Base-by-base conservation (phyloP, 1,284 basidiomycete genomes). In the Cutaneotrichosporon sp. region DNA sequence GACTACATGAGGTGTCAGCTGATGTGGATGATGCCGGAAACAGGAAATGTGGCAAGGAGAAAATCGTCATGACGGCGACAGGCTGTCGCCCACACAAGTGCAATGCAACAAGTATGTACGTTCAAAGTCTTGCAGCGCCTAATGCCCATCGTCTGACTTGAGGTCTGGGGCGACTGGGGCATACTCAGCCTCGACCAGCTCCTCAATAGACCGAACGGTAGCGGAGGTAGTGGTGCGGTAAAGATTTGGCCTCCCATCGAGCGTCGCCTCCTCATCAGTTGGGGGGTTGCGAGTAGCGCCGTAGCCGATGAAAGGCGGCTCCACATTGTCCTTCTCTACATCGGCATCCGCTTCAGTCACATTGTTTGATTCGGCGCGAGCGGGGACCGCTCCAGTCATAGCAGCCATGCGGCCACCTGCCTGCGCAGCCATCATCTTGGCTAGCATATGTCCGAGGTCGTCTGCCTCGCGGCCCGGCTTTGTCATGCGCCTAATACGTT, bases 381-480 rank as follows among this genome's bases (percentile, higher is more conserved):
- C n/a, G n/a, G n/a, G n/a, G n/a, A n/a, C n/a, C n/a, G n/a, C n/a
- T n/a, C n/a, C n/a, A n/a, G n/a, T n/a, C n/a, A n/a, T n/a, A n/a
- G n/a, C n/a, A n/a, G n/a, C n/a, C n/a, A n/a, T n/a, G n/a, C n/a
- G n/a, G n/a, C n/a, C 26, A 14, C 16, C 41, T 3, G 24, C 45
- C 32, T 49, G 39, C 38, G 31, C 39, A 38, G 22, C 22, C 41
- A 44, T 44, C 46, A 48, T 55, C 44, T 57, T 57, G 32, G 59
- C 63, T 26, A 67, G 51, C 58, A 55, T 61, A 44, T 54, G 55
- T 6, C 61, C 63, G n/a, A 67, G 55, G 42, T 59, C 57, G 45
- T 59, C 57, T 8, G 57, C 57, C 14, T 55, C 53, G 7, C 63
- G 54, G 4, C 61, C 63, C n/a, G 58, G 60, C 43, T 60, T 56